Conservation (phyloP, 2,329 filamentous ascomycete species). For the Alternaria infectoria region DNA sequence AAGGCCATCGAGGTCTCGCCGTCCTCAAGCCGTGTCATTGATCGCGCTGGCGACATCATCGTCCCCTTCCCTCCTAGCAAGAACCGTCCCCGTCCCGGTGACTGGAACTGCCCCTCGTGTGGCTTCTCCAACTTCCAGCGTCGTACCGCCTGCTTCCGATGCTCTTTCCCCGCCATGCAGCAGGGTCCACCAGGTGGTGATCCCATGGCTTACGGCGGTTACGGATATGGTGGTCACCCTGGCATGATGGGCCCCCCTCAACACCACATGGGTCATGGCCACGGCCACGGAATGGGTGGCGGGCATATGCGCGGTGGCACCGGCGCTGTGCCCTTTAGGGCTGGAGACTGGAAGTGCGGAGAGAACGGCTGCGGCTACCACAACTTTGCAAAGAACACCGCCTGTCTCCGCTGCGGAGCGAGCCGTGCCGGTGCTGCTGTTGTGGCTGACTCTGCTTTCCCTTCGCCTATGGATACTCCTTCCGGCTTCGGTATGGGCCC, state of each 20-base stretch:
- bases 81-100: conserved; percentile 93
- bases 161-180: conserved; percentile 95
- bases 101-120: conserved; percentile 98
- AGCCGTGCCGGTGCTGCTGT: conserved; percentile 93
- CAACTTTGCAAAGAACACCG: conserved; percentile 99
- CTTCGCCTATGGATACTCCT: conserved; percentile 85
- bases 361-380: conserved; percentile 97
- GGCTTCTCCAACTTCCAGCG: conserved; percentile 99
- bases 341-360: conserved; percentile 98
- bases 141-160: conserved; percentile 97
- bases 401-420: conserved; percentile 93
- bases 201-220: conserved; percentile 67
- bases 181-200: conserved; percentile 73
- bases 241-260: conserved; percentile 61
- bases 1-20: conserved; percentile 99
- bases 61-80: conserved; percentile 98
- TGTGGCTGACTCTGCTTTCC: conserved; percentile 90
- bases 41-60: conserved; percentile 92
- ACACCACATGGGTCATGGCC: conserved; percentile 70
- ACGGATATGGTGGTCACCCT: conserved; percentile 64
- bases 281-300: conserved; percentile 54
- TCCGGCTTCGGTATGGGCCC: conserved; percentile 86
- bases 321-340: conserved; percentile 92
- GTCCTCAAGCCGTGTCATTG: conserved; percentile 93
- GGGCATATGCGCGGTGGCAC: conserved; percentile 75